These are phyloP conservation scores for Bipolaris bicolor DNA, from an alignment of 2,329 filamentous ascomycete genomes.

Conservation along the genomic window DNA sequence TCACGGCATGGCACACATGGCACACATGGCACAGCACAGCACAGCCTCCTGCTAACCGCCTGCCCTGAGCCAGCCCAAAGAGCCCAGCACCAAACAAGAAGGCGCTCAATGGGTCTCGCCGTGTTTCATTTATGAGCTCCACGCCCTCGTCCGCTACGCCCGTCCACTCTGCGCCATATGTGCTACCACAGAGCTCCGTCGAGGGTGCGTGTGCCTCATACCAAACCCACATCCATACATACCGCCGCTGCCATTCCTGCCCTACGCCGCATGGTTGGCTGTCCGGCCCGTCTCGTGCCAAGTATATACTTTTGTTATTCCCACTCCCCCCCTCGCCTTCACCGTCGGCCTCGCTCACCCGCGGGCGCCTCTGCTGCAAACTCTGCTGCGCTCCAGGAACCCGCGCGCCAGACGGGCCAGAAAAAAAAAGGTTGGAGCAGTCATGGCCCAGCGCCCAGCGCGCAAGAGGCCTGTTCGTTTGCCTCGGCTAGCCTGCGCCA, in stretches of 20 bases:
- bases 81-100: slow-evolving; percentile 32
- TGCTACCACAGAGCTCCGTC: too few relatives aligned
- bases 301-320: background rate
- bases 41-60: slow-evolving; percentile 39
- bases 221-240: slow-evolving; percentile 1
- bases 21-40: slow-evolving; percentile 36
- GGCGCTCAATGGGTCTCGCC: slow-evolving; percentile 28
- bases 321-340: background rate
- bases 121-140: slow-evolving; percentile 32
- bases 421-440: background rate
- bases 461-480: background rate
- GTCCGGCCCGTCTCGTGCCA: slow-evolving; percentile 25
- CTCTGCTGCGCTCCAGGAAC: slow-evolving; percentile 19
- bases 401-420: slow-evolving; percentile 4
- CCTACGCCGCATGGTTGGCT: slow-evolving; percentile 25
- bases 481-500: too few relatives aligned
- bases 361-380: slow-evolving; percentile 10
- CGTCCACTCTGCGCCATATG: background rate
- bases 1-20: background rate
- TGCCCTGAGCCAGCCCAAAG: slow-evolving; percentile 18
- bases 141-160: slow-evolving; percentile 5
- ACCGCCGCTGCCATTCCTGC: slow-evolving; percentile 6
- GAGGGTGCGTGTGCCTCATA: background rate
- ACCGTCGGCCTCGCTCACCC: background rate
- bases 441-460: slow-evolving; percentile 8